Conservation (phyloP, 2,329 filamentous ascomycete genomes). For the Hypoxylon sp. region DNA sequence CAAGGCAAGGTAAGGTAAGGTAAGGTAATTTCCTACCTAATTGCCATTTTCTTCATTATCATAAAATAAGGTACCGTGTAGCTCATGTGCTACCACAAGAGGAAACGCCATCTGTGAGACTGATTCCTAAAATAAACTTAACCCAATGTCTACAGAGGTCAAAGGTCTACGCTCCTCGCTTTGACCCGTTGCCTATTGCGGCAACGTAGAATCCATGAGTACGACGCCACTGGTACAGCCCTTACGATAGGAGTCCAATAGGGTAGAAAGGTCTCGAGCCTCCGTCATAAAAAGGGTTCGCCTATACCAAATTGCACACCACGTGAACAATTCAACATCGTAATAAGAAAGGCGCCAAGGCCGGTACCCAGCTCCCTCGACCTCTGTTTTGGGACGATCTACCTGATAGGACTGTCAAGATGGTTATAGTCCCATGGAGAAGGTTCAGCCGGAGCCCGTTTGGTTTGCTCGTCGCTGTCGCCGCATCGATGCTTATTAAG, state of each 20-base stretch:
- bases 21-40: no score
- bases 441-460: constrained; percentile 22
- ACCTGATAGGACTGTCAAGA: constrained; percentile 24
- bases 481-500: constrained; percentile 34
- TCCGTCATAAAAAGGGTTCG: constrained; percentile 19
- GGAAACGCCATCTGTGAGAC: not conserved
- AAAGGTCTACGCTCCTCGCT: not conserved
- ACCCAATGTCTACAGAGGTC: not conserved
- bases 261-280: constrained; percentile 26
- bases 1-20: constrained; percentile 1
- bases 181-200: not conserved
- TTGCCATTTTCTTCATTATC: not conserved
- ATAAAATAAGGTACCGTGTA: not conserved
- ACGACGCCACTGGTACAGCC: constrained; percentile 30
- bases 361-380: constrained; percentile 20
- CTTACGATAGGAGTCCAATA: constrained; percentile 33
- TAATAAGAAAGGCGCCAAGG: constrained; percentile 31
- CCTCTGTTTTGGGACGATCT: constrained; percentile 33
- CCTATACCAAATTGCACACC: constrained; percentile 32
- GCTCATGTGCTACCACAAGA: not conserved
- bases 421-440: constrained; percentile 12
- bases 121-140: constrained; percentile 8
- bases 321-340: constrained; percentile 38
- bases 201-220: constrained; percentile 7
- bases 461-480: constrained; percentile 28